Base-by-base conservation (phyloP, 345 rosid species). In the Cardamine resedifolia region DNA sequence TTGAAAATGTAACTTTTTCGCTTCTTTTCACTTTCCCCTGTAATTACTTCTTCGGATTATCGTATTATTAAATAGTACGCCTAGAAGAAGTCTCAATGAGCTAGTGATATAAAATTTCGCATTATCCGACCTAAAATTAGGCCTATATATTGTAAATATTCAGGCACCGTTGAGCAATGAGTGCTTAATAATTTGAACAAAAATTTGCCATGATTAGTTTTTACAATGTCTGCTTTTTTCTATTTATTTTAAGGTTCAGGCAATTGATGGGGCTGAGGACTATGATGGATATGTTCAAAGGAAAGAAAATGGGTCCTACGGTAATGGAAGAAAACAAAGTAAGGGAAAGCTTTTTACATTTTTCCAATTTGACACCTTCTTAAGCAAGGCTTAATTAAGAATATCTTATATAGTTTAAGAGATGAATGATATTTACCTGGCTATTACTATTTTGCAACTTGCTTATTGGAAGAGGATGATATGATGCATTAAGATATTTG, bases 121-220 rank as follows among this genome's bases (percentile, higher is more conserved):
- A 52, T 68, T 61, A 75, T 68, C 74, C 50, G 20, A 61, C 74
- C 70, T 68, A 61, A 45, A 60, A 53, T 75, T 75, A 52, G 79
- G 70, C 58, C 31, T 68, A 52, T 41, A 75, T 75, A 75, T 52
- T 68, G 78, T 60, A 60, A 75, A 31, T 52, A 68, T 24, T 67
- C n/a, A 57, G 55, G 38, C 61, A 59, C 15, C 24, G 66, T 24
- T 60, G 57, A 75, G 79, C 64, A 68, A 68, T 75, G 74, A 75
- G 74, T 68, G 79, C 64, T 68, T 68, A 68, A 75, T 75, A 68
- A 75, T 75, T 59, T 75, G 69, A 4, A 50, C 66, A 33, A 7
- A 67, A 50, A 11, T 11, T 6, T 60, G 73, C 53, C 73, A 75
- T 75, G 68, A 75, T 75, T 60, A 75, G 69, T 43, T 59, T n/a